phyloP scores from a whole-genome alignment of 2,329 filamentous ascomycete species.

The Tolypocladium ophioglossoides region DNA sequence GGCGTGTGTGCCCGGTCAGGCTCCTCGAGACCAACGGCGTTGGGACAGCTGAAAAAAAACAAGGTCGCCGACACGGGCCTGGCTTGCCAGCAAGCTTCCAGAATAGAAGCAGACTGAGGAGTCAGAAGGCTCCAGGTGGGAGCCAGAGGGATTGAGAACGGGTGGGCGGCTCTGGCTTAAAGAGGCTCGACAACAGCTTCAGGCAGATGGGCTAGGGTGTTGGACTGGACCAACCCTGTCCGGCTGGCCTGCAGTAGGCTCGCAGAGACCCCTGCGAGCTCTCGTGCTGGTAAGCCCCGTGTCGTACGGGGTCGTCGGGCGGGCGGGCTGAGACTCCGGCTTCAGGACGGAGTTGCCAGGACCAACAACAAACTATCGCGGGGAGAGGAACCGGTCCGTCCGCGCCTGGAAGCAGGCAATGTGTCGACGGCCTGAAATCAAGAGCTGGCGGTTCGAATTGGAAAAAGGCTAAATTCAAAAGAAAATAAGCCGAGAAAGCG shows the following conservation, averaged over 20 bases:
- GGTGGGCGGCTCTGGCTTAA: constrained; percentile 21
- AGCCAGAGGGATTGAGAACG: constrained; percentile 8
- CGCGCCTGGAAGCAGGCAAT: neutral
- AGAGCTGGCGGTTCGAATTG: too few relatives aligned
- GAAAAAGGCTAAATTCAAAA: neutral
- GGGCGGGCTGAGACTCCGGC: neutral
- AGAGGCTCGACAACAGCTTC: constrained; percentile 15
- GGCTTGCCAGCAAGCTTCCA: constrained; percentile 12
- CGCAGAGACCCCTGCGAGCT: constrained; percentile 1
- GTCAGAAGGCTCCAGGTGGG: constrained; percentile 7
- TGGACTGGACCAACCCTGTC: constrained; percentile 4
- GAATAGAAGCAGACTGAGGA: constrained; percentile 10
- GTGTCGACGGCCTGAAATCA: neutral
- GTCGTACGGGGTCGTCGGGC: neutral
- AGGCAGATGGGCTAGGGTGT: constrained; percentile 5
- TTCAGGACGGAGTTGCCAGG: neutral
- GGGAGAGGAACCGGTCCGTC: neutral
- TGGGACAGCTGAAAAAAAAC: constrained; percentile 7
- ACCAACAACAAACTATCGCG: neutral
- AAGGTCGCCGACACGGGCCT: constrained; percentile 10
- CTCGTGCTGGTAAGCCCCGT: neutral
- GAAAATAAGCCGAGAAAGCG: neutral
- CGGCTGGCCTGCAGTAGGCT: constrained; percentile 4
- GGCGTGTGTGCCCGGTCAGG: constrained; percentile 1
- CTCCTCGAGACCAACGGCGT: neutral